A percentile compares a stretch with the other conserved stretches of the same genome.
These are phyloP conservation scores for Gentiana straminea DNA, from an alignment of 257 asterid genomes.

Conservation along the genomic window DNA sequence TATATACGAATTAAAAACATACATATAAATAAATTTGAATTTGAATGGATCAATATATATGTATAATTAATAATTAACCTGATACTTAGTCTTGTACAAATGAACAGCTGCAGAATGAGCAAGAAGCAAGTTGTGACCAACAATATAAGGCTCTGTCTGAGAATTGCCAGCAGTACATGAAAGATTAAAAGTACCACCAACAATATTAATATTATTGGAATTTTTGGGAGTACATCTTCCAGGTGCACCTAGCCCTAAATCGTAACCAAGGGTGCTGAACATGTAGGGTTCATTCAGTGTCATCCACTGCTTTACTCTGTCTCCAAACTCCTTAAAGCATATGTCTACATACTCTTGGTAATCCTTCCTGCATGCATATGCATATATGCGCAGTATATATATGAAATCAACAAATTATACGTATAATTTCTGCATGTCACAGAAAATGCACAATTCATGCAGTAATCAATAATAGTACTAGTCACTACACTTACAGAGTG, in stretches of 20 bases:
- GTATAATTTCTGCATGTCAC: neutral
- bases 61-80: slow-evolving; percentile 6
- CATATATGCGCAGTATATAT: no score
- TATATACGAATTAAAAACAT: no score
- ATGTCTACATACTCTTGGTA: slow-evolving; percentile 16
- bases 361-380: slow-evolving; percentile 10
- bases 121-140: slow-evolving; percentile 22
- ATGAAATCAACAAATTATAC: neutral
- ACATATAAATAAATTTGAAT: no score
- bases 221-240: slow-evolving; percentile 13
- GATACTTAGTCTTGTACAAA: slow-evolving; percentile 14
- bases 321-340: slow-evolving; percentile 26
- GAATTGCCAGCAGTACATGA: slow-evolving; percentile 16
- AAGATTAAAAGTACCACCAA: neutral
- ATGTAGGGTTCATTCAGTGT: slow-evolving; percentile 21
- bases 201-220: no score
- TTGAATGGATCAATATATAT: no score
- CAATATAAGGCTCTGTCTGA: slow-evolving; percentile 24
- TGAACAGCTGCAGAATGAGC: slow-evolving; percentile 24
- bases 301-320: slow-evolving; percentile 25
- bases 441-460: neutral
- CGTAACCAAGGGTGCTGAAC: slow-evolving; percentile 11
- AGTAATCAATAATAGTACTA: neutral
- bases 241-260: slow-evolving; percentile 18
- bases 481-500: neutral